Conservation (phyloP, 2,329 filamentous ascomycete species). For the Plectosphaerella plurivora region DNA sequence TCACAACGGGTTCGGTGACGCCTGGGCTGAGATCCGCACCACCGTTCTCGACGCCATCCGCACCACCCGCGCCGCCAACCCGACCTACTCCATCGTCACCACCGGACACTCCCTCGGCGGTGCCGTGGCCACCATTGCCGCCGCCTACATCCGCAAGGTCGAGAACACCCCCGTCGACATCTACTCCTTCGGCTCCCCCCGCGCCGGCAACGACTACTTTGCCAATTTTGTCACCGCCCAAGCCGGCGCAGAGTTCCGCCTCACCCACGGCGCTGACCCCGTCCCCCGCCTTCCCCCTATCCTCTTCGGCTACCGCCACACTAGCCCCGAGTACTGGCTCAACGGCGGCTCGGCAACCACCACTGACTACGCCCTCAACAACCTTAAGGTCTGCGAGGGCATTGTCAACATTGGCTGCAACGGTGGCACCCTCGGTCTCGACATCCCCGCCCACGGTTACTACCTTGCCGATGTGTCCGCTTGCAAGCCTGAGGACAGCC, state of each 20-base stretch:
- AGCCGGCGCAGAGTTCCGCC: constrained; percentile 50
- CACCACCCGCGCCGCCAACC: constrained; percentile 38
- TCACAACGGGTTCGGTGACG: constrained; percentile 55
- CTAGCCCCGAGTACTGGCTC: constrained; percentile 67
- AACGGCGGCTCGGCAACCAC: constrained; percentile 25
- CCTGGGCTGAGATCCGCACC: constrained; percentile 50
- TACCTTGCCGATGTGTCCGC: constrained; percentile 42
- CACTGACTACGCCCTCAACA: constrained; percentile 28
- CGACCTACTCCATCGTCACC: constrained; percentile 48
- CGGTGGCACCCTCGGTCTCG: constrained; percentile 39
- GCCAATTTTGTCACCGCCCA: constrained; percentile 50
- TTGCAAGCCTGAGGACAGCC: constrained; percentile 26
- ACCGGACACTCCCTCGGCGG: constrained; percentile 68
- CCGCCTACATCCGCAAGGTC: constrained; percentile 45
- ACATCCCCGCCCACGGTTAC: constrained; percentile 38
- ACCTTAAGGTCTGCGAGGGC: constrained; percentile 45
- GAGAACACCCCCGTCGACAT: constrained; percentile 45
- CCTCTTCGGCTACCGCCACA: constrained; percentile 58
- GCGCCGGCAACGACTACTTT: constrained; percentile 55
- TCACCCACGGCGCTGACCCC: constrained; percentile 65
- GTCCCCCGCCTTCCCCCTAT: constrained; percentile 64
- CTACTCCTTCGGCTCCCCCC: constrained; percentile 65
- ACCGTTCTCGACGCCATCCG: constrained; percentile 37
- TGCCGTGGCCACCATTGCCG: constrained; percentile 58
- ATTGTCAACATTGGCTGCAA: constrained; percentile 45